Conservation (phyloP, 495 filamentous ascomycete species). For the Umbilicaria muhlenbergii region DNA sequence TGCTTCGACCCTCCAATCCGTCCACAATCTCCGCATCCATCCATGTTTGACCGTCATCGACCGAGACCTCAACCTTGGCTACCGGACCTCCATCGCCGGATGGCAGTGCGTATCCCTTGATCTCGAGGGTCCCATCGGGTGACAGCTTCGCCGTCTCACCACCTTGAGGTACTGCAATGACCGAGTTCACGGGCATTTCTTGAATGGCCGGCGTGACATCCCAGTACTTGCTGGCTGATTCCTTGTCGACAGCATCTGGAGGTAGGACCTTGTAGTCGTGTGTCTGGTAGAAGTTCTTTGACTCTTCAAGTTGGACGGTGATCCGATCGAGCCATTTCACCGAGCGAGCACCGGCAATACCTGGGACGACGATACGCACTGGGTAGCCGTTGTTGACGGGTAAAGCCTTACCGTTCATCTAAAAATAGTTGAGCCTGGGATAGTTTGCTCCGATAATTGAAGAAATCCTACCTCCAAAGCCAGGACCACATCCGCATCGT, state of each 20-base stretch:
- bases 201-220: conserved; percentile 35
- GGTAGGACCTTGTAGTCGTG: conserved; percentile 50
- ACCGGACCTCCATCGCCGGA: conserved; percentile 36
- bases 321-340: conserved; percentile 54
- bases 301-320: conserved; percentile 40
- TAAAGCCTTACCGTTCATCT: conserved; percentile 44
- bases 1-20: conserved; percentile 10
- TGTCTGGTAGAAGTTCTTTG: conserved; percentile 40
- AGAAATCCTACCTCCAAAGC: conserved; percentile 30
- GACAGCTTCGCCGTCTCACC: conserved; percentile 21
- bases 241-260: conserved; percentile 33
- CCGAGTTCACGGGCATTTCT: conserved; percentile 47
- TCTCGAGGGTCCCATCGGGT: conserved; percentile 24
- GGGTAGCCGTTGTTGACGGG: conserved; percentile 44
- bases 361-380: conserved; percentile 44
- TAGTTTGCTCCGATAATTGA: neutral
- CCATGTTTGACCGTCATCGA: conserved; percentile 35
- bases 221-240: conserved; percentile 38
- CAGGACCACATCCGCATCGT: conserved; percentile 33
- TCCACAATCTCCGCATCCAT: conserved; percentile 25
- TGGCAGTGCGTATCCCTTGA: conserved; percentile 42
- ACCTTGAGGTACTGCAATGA: conserved; percentile 31
- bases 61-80: conserved; percentile 33
- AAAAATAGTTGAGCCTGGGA: neutral
- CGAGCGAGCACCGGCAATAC: conserved; percentile 41